These are phyloP conservation scores for Afroboletus lepidellus DNA, from an alignment of 1,284 basidiomycete genomes.

Conservation along the genomic window DNA sequence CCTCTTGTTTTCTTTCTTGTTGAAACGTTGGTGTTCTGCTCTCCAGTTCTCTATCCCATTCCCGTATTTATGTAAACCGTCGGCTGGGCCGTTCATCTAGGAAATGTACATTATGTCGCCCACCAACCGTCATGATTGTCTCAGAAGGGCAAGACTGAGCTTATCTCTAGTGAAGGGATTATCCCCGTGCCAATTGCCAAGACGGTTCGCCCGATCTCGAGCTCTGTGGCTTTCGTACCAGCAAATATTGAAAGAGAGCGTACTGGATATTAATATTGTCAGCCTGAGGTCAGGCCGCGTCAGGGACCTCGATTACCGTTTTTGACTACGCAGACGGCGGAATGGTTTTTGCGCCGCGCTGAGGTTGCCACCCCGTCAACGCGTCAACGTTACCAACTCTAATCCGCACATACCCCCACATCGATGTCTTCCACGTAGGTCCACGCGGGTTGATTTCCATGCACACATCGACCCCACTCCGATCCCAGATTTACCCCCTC, in stretches of 20 bases:
- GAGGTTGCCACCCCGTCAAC: too few relatives aligned
- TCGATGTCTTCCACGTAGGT: constrained; percentile 32
- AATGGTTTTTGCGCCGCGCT: not conserved
- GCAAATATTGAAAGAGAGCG: too few relatives aligned
- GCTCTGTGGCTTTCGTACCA: too few relatives aligned
- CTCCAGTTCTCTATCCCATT: not conserved
- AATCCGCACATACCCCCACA: not conserved
- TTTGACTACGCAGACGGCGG: not conserved
- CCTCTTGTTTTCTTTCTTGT: constrained; percentile 12
- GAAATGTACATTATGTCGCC: constrained; percentile 2
- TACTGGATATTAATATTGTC: too few relatives aligned
- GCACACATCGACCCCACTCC: constrained; percentile 5
- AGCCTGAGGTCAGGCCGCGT: too few relatives aligned
- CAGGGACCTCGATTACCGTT: constrained; percentile 9
- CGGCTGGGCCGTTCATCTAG: constrained; percentile 15
- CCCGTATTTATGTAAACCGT: constrained; percentile 6
- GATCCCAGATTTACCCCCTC: constrained; percentile 58
- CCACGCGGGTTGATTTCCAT: not conserved
- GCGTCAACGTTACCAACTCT: too few relatives aligned
- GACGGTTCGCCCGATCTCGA: too few relatives aligned
- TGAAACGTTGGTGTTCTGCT: not conserved
- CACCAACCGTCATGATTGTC: not conserved
- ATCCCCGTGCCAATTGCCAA: too few relatives aligned
- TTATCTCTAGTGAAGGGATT: not conserved
- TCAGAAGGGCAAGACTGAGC: not conserved